Conservation (phyloP, 2,329 filamentous ascomycete species). For the Curvularia sp. region DNA sequence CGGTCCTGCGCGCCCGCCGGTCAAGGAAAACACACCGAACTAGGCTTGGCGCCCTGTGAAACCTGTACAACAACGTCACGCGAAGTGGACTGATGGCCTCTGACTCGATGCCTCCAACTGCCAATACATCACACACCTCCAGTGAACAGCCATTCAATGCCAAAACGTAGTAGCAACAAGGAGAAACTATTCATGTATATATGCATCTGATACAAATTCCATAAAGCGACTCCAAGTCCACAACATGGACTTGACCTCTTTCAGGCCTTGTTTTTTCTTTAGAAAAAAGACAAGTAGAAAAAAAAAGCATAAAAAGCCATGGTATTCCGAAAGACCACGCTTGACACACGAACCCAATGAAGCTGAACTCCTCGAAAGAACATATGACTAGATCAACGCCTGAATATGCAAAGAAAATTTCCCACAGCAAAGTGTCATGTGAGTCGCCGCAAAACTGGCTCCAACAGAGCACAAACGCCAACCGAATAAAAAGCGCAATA, state of each 20-base stretch:
- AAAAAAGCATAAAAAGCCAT: not conserved
- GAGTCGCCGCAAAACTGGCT: conserved; percentile 1
- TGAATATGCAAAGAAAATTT: conserved; percentile 14
- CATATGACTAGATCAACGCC: conserved; percentile 8
- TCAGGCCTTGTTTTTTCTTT: not conserved
- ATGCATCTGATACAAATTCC: not conserved
- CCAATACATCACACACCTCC: not conserved
- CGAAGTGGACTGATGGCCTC: conserved; percentile 4
- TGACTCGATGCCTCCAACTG: not conserved
- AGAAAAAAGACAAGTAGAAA: not conserved
- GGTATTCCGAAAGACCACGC: not conserved
- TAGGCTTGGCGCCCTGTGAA: conserved; percentile 15
- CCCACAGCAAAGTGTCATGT: conserved; percentile 3
- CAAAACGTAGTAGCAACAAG: not conserved
- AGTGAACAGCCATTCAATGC: not conserved
- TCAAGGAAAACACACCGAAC: conserved; percentile 18
- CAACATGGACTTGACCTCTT: not conserved
- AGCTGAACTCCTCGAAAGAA: not conserved
- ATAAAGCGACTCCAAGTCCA: not conserved
- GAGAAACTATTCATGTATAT: not conserved
- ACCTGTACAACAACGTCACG: conserved; percentile 17
- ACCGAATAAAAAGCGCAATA: not conserved
- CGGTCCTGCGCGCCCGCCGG: conserved; percentile 15
- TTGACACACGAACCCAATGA: not conserved
- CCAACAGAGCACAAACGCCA: conserved; percentile 7